A percentile compares a stretch with the other conserved stretches of the same genome.
Conservation (phyloP, 805 yeast genomes). For the Ogataea zsoltii region DNA sequence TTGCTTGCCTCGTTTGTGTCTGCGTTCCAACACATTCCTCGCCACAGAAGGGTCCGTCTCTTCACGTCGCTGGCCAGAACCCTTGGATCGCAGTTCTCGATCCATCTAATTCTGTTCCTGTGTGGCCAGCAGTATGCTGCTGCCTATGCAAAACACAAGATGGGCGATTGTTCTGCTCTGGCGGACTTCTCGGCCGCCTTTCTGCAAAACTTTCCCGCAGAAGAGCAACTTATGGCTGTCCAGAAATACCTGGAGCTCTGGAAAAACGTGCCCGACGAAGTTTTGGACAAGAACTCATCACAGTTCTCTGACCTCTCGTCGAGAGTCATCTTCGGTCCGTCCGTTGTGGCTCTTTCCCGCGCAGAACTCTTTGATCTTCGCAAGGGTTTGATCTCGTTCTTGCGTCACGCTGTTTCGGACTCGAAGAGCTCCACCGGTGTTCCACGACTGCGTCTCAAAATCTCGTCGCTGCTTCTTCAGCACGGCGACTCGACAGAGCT, state of each 20-base stretch:
- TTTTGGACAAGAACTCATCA: conserved; percentile 39
- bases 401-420: conserved; percentile 51
- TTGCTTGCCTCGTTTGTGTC: conserved; percentile 86
- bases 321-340: conserved; percentile 64
- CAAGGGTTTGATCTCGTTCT: conserved; percentile 53
- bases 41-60: conserved; percentile 89
- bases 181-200: conserved; percentile 74
- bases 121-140: conserved; percentile 77
- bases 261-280: conserved; percentile 46
- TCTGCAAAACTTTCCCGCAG: conserved; percentile 63
- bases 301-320: conserved; percentile 42
- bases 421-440: conserved; percentile 40
- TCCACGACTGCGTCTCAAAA: conserved; percentile 43
- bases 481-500: conserved; percentile 24
- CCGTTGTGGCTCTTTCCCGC: conserved; percentile 50
- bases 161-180: conserved; percentile 64
- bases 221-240: conserved; percentile 64
- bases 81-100: conserved; percentile 63
- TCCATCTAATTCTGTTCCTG: conserved; percentile 73
- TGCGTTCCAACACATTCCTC: conserved; percentile 93
- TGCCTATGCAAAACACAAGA: conserved; percentile 53
- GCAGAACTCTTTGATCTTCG: conserved; percentile 51
- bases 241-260: conserved; percentile 51
- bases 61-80: conserved; percentile 78
- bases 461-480: conserved; percentile 37